Evolutionary conservation across 148 eudicot species (phyloP).

Genomic region (Fagopyrum tataricum): DNA sequence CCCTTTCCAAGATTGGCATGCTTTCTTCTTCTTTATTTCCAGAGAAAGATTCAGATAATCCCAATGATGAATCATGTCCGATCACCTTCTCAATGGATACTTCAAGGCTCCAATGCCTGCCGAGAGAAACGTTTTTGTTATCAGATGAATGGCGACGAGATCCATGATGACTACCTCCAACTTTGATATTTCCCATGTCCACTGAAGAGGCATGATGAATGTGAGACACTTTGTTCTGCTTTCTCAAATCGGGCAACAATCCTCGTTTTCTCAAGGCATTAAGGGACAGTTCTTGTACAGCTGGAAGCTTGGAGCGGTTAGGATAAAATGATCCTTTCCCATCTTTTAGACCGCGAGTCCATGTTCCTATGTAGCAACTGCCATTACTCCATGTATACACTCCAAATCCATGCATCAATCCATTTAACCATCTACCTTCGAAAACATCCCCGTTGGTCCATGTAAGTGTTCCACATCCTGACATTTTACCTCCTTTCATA

Average conservation of each 20-base stretch:
- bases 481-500: slow-evolving; percentile 94
- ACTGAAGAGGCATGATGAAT: slow-evolving; percentile 63
- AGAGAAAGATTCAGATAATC: slow-evolving; percentile 34
- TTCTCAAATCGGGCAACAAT: slow-evolving; percentile 69
- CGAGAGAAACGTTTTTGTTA: slow-evolving; percentile 51
- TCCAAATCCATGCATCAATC: slow-evolving; percentile 91
- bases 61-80: slow-evolving; percentile 44
- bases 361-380: slow-evolving; percentile 85
- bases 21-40: slow-evolving; percentile 46
- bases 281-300: slow-evolving; percentile 61
- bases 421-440: slow-evolving; percentile 87
- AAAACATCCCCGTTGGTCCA: slow-evolving; percentile 86
- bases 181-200: slow-evolving; percentile 57
- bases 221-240: slow-evolving; percentile 68
- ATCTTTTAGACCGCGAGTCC: slow-evolving; percentile 94
- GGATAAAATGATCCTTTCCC: slow-evolving; percentile 96
- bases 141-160: slow-evolving; percentile 38
- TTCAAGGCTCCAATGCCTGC: slow-evolving; percentile 89
- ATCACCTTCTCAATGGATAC: slow-evolving; percentile 80
- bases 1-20: slow-evolving; percentile 75
- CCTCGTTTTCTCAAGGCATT: slow-evolving; percentile 84
- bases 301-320: slow-evolving; percentile 48
- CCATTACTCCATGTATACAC: slow-evolving; percentile 90
- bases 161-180: slow-evolving; percentile 36
- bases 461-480: slow-evolving; percentile 82